A percentile compares a stretch with the other conserved stretches of the same genome.
Conservation (phyloP, 345 rosid genomes). For the Melaleuca quinquenervia region DNA sequence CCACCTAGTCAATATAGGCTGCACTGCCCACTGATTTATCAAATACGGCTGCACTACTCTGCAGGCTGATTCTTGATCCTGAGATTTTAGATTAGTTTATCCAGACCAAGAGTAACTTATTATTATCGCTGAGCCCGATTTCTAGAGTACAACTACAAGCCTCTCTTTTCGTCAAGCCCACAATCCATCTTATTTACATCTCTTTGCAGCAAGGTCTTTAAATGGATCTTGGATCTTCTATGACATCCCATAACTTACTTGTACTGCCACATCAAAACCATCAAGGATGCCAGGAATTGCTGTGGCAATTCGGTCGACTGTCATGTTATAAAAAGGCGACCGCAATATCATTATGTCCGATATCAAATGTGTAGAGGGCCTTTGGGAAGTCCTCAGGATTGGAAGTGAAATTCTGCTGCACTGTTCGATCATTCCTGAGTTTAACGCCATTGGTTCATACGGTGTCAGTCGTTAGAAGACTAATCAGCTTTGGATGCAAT, state of each 20-base stretch:
- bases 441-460: neutral
- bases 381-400: neutral
- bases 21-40: too few relatives aligned
- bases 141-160: too few relatives aligned
- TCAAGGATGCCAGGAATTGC: slow-evolving; percentile 16
- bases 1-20: too few relatives aligned
- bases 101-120: too few relatives aligned
- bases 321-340: slow-evolving; percentile 15
- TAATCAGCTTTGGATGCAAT: neutral
- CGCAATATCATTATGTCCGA: slow-evolving; percentile 43
- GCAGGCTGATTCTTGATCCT: too few relatives aligned
- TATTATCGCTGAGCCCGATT: too few relatives aligned
- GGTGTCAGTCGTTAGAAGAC: neutral
- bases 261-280: slow-evolving; percentile 20
- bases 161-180: too few relatives aligned
- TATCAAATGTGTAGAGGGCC: slow-evolving; percentile 27
- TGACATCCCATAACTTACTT: slow-evolving; percentile 12
- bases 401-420: neutral
- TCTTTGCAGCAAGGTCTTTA: neutral
- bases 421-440: neutral
- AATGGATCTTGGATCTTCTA: neutral
- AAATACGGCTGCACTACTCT: too few relatives aligned
- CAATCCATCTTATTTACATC: too few relatives aligned
- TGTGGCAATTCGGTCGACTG: slow-evolving; percentile 21
- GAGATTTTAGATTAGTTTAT: too few relatives aligned